Evolutionary conservation across 257 asterid species (phyloP), one percentile per base, ranked within the genome.

Genomic region (Agastache rugosa): DNA sequence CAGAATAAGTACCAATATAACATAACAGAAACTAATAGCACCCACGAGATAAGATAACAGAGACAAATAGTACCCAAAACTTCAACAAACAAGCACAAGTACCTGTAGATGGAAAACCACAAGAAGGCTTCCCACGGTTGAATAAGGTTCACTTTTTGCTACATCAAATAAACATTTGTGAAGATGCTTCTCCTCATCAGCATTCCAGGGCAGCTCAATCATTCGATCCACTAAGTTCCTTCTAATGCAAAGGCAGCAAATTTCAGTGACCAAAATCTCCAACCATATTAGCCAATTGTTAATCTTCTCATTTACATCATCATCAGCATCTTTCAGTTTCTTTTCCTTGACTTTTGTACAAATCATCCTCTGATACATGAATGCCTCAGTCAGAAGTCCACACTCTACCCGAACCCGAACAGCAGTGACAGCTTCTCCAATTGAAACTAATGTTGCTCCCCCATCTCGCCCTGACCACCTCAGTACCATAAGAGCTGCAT

Each of bases 51-150:
- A 74, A 23, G 42, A 48, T 44, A 35, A 55, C 23, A 12, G 41
- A 64, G 42, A 69, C 48, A 7, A 39, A 44, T 39, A 51, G 72
- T 69, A 67, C 35, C 54, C 25, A 17, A 16, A 59, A 44, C 45
- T 10, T 8, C 44, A 5, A 67, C 4, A 29, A 61, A 51, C 45
- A 81, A 16, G 44, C 45, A 51, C 39, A 39, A 42, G 77, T 81
- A 95, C 99, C 99, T 95, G 99, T 50, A 95, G 84, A 85, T 89
- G 88, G 83, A 86, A 95, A 81, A 92, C 97, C 73, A 95, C 98
- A 73, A 95, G 97, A 81, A 95, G 97, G 84, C 96, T 89, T 78
- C 99, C 97, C 20, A 79, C 79, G 41, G 79, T 61, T 17, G 90
- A 85, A 66, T 86, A 84, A 69, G 96, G 96, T 69, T 92, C 93